Percentiles rank a stretch among this genome's conserved stretches.
Conservation (phyloP, 2,329 filamentous ascomycete species). For the Pseudocercospora crystallina region DNA sequence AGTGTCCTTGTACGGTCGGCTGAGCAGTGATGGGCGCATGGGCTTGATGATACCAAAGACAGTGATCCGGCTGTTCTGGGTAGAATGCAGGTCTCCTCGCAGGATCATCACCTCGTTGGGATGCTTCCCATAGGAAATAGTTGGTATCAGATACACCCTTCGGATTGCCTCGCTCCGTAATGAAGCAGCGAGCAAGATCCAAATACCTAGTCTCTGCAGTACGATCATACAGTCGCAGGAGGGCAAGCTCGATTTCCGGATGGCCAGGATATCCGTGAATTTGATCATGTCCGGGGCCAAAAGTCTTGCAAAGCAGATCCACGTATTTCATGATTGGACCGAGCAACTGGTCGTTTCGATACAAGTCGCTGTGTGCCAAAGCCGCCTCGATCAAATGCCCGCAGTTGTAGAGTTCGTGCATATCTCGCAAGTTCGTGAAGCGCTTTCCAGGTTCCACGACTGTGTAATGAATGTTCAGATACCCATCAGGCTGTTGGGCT, state of each 20-base stretch:
- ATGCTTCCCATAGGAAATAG: slow-evolving; percentile 57
- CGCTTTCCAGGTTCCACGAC: slow-evolving; percentile 57
- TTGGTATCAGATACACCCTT: slow-evolving; percentile 50
- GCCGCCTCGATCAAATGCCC: slow-evolving; percentile 64
- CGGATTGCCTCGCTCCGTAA: slow-evolving; percentile 58
- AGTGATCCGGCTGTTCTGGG: slow-evolving; percentile 36
- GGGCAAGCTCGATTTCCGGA: slow-evolving; percentile 54
- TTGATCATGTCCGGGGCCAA: slow-evolving; percentile 53
- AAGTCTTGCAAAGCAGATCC: slow-evolving; percentile 50
- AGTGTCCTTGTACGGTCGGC: slow-evolving; percentile 57
- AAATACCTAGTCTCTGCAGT: slow-evolving; percentile 43
- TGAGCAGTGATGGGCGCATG: slow-evolving; percentile 58
- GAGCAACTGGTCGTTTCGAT: slow-evolving; percentile 53
- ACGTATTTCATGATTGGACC: slow-evolving; percentile 57
- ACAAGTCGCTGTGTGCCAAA: slow-evolving; percentile 56
- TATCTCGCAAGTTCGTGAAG: slow-evolving; percentile 60
- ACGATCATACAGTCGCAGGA: slow-evolving; percentile 47
- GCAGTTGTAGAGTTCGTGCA: slow-evolving; percentile 64
- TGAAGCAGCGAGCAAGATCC: slow-evolving; percentile 56
- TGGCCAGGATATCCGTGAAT: slow-evolving; percentile 62
- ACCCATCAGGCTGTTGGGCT: slow-evolving; percentile 61
- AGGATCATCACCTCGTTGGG: slow-evolving; percentile 51
- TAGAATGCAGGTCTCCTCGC: slow-evolving; percentile 51
- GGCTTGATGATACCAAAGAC: slow-evolving; percentile 56
- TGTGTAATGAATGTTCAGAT: slow-evolving; percentile 63